Base-by-base conservation (phyloP, 768 basidiomycete species). In the Zangia roseola region DNA sequence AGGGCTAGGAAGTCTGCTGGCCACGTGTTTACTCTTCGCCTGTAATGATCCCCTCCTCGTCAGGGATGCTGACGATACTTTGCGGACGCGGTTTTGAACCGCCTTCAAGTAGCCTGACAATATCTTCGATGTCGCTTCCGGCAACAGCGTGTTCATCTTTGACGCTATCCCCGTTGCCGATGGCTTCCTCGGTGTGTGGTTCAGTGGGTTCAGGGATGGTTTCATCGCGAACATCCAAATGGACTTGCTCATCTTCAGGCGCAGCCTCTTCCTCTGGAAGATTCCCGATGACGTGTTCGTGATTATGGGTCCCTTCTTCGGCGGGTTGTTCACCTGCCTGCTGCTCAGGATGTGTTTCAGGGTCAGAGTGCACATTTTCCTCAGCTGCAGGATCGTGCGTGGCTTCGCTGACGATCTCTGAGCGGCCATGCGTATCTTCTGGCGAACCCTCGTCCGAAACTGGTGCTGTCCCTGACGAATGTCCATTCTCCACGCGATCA, bases 61-160 rank as follows among this genome's bases (percentile, higher is more conserved):
- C 79, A 40, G 80, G 79, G 52, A 81, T 80, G 63, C 69, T 74
- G 41, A 65, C 62, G 43, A 76, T 73, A 63, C 71, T 77, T 47
- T 67, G 66, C 19, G 72, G 71, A 43, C 70, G 71, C 10, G 69
- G 59, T 54, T 76, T 78, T 10, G 56, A 37, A 21, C 43, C 26
- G 3, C 61, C 54, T 67, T 89, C 83, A 12, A 88, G 79, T 56
- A 87, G 73, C 57, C 76, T 81, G 52, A 89, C 80, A 44, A 88
- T 81, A 47, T 80, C 79, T 63, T 82, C 86, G 25, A 84, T 71
- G 25, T 84, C 80, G 45, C 71, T 63, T 14, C 63, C 74, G 13
- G 41, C 25, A 17, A 41, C n/a, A 24, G 20, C 5, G 13, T 20
- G 31, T 25, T 45, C 58, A 12, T 37, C 39, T 26, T 49, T 45